A percentile compares a stretch with the other conserved stretches of the same genome.
These are phyloP conservation scores for Neurospora sp. DNA, from an alignment of 495 filamentous ascomycete genomes.

Conservation along the genomic window DNA sequence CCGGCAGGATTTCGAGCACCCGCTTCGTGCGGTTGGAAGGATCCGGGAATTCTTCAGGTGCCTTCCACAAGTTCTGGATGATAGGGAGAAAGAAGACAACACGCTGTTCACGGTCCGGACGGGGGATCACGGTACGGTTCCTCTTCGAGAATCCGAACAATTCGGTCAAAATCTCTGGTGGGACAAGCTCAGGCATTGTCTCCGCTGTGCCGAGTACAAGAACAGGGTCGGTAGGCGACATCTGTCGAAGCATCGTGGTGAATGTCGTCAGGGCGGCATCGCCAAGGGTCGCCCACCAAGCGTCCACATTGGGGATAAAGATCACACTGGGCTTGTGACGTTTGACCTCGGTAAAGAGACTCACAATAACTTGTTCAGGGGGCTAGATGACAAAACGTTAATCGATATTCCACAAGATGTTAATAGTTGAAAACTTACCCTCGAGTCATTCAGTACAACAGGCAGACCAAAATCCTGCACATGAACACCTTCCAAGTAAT, in stretches of 20 bases:
- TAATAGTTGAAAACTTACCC: conserved; percentile 45
- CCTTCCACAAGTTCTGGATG: conserved; percentile 60
- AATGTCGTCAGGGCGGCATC: conserved; percentile 60
- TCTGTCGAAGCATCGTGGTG: conserved; percentile 58
- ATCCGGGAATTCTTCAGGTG: conserved; percentile 78
- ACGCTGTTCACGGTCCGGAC: conserved; percentile 54
- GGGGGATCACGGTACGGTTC: conserved; percentile 58
- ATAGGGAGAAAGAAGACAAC: conserved; percentile 67
- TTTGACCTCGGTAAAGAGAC: conserved; percentile 82
- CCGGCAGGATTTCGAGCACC: conserved; percentile 60
- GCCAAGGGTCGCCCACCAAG: conserved; percentile 70
- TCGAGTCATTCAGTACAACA: conserved; percentile 52
- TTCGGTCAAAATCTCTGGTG: conserved; percentile 51
- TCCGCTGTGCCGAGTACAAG: conserved; percentile 78
- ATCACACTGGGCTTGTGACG: conserved; percentile 94
- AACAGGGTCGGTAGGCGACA: conserved; percentile 80
- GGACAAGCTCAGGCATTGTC: conserved; percentile 41
- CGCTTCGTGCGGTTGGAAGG: conserved; percentile 75
- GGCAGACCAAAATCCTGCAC: conserved; percentile 92
- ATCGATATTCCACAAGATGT: conserved; percentile 4
- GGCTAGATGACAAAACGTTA: conserved; percentile 35
- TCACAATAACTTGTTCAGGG: conserved; percentile 76
- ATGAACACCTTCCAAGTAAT: conserved; percentile 86
- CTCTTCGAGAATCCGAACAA: conserved; percentile 76
- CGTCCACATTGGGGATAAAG: conserved; percentile 80